phyloP scores from a whole-genome alignment of 495 filamentous ascomycete genomes.

The Recurvomyces mirabilis region DNA sequence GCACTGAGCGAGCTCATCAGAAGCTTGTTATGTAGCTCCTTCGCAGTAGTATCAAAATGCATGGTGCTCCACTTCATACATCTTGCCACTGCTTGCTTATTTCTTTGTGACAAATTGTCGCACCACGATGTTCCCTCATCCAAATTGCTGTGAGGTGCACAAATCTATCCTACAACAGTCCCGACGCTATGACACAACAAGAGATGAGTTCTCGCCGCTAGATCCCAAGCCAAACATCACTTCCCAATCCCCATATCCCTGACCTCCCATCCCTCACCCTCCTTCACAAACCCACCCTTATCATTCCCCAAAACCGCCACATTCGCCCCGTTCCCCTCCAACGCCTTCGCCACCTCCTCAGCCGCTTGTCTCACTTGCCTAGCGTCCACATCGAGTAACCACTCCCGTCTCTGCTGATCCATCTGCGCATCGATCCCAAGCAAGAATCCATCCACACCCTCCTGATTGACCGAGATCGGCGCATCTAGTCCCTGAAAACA shows the following conservation, averaged over 20 bases:
- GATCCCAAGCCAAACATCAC: too few species aligned
- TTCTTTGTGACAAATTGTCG: too few species aligned
- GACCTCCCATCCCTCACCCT: slow-evolving; percentile 37
- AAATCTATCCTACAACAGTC: too few species aligned
- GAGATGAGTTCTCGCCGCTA: too few species aligned
- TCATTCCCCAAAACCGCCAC: slow-evolving; percentile 69
- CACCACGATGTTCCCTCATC: too few species aligned
- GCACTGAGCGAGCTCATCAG: too few species aligned
- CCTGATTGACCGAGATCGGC: slow-evolving; percentile 72
- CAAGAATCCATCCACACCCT: slow-evolving; percentile 77
- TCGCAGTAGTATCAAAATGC: too few species aligned
- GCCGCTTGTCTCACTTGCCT: slow-evolving; percentile 72
- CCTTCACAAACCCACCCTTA: slow-evolving; percentile 61
- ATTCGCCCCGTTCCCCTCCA: slow-evolving; percentile 39
- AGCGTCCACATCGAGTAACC: slow-evolving; percentile 75
- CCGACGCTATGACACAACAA: too few species aligned
- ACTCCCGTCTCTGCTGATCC: slow-evolving; percentile 75
- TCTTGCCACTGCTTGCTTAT: too few species aligned
- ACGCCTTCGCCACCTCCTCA: slow-evolving; percentile 68
- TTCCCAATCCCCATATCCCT: slow-evolving; percentile 34
- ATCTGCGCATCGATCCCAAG: slow-evolving; percentile 78
- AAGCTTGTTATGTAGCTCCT: too few species aligned
- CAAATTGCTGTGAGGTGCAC: too few species aligned
- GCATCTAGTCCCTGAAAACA: slow-evolving; percentile 96
- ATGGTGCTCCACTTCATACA: too few species aligned